Evolutionary conservation across 768 basidiomycete genomes (phyloP).

Genomic region (Tylopilus sp.): DNA sequence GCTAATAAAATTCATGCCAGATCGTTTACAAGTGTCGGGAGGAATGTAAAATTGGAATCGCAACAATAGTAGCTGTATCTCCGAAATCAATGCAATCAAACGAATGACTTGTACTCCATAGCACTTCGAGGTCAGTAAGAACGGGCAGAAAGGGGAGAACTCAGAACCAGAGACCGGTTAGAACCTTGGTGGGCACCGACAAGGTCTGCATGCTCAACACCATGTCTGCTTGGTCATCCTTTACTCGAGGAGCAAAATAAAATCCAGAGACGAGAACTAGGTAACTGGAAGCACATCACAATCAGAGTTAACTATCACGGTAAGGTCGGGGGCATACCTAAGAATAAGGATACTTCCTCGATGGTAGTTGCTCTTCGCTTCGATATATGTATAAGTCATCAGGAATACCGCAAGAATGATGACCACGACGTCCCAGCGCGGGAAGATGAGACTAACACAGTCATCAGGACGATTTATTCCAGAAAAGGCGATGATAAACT

Average conservation of each 20-base stretch:
- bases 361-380: conserved; percentile 98
- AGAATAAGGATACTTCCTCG: conserved; percentile 93
- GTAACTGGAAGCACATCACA: conserved; percentile 54
- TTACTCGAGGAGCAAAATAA: conserved; percentile 70
- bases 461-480: conserved; percentile 2
- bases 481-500: conserved; percentile 30
- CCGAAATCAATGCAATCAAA: background rate
- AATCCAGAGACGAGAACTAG: conserved; percentile 89
- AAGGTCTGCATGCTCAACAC: background rate
- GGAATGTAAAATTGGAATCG: conserved; percentile 42
- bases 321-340: conserved; percentile 49
- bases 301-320: background rate
- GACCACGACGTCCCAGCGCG: conserved; percentile 95
- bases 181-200: conserved; percentile 2
- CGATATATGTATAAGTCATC: conserved; percentile 98
- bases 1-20: background rate
- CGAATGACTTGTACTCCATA: conserved; percentile 17
- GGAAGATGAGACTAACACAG: conserved; percentile 81
- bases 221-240: conserved; percentile 20
- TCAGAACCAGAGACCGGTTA: conserved; percentile 16
- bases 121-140: conserved; percentile 3
- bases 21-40: conserved; percentile 34
- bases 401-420: conserved; percentile 96
- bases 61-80: conserved; percentile 12
- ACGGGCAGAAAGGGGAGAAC: background rate